These are phyloP conservation scores for Microdochium trichocladiopsis DNA, from an alignment of 2,329 filamentous ascomycete genomes.

Conservation along the genomic window DNA sequence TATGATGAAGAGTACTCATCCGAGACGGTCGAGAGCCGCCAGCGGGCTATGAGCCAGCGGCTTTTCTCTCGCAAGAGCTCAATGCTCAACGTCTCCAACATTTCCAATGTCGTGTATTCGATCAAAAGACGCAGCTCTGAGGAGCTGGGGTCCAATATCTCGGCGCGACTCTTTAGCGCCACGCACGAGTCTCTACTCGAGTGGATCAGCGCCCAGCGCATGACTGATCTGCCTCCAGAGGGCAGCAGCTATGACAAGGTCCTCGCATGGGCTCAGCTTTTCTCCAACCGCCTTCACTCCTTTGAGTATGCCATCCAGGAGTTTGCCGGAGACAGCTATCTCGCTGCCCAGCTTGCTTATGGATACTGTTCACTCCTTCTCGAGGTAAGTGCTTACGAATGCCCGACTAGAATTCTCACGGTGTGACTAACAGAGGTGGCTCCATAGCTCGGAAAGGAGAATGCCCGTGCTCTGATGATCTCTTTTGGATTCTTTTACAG, in stretches of 20 bases:
- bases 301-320: constrained; percentile 25
- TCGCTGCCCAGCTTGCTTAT: constrained; percentile 13
- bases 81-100: constrained; percentile 13
- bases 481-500: constrained; percentile 14
- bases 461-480: constrained; percentile 10
- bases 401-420: not conserved
- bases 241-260: constrained; percentile 32
- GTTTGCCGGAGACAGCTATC: constrained; percentile 26
- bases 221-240: constrained; percentile 28
- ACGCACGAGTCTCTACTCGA: constrained; percentile 20
- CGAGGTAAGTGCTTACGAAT: constrained; percentile 6
- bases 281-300: constrained; percentile 25
- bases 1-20: not conserved
- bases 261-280: constrained; percentile 28
- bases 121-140: constrained; percentile 19
- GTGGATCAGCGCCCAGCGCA: constrained; percentile 28
- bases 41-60: not conserved
- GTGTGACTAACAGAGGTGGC: not conserved
- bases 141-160: constrained; percentile 18
- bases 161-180: constrained; percentile 16
- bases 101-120: constrained; percentile 19
- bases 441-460: constrained; percentile 12
- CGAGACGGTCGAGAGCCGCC: not conserved
- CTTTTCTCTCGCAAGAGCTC: not conserved
- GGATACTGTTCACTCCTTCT: constrained; percentile 12